These are phyloP conservation scores for Datisca glomerata DNA, from an alignment of 306 rosid genomes.

Conservation along the genomic window DNA sequence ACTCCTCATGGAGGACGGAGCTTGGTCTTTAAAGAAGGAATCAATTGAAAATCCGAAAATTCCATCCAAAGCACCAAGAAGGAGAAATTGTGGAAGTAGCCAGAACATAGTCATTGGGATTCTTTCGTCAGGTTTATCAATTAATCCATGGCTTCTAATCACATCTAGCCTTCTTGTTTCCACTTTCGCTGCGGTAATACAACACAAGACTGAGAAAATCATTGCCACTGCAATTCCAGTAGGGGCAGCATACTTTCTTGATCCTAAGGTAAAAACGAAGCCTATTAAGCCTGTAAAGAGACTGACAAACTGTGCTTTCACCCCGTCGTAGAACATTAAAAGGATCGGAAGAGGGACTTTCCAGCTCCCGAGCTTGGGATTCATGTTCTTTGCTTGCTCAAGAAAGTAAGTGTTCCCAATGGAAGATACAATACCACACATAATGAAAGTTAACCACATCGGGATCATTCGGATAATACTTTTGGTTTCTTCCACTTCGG, in stretches of 20 bases:
- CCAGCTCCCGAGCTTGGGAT: conserved; percentile 8
- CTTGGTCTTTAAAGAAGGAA: conserved; percentile 4
- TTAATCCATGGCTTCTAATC: conserved; percentile 12
- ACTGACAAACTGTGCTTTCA: background rate
- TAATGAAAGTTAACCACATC: conserved; percentile 9
- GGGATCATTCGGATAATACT: conserved; percentile 8
- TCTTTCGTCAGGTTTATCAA: conserved; percentile 7
- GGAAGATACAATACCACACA: conserved; percentile 17
- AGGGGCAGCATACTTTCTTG: background rate
- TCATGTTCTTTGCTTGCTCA: conserved; percentile 21
- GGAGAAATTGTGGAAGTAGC: conserved; percentile 27
- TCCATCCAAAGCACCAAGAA: conserved; percentile 17
- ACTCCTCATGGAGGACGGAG: background rate
- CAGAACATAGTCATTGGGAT: conserved; percentile 24
- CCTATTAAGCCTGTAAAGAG: too few species aligned
- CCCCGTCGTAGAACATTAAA: conserved; percentile 1
- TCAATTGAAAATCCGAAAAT: background rate
- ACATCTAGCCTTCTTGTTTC: conserved; percentile 16
- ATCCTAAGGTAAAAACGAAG: too few species aligned
- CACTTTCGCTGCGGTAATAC: conserved; percentile 22
- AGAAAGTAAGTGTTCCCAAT: conserved; percentile 23
- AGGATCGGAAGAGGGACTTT: conserved; percentile 15
- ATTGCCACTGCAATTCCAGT: conserved; percentile 6
- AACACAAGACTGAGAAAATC: conserved; percentile 17
- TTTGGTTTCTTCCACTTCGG: conserved; percentile 23